These are phyloP conservation scores for Acanthamoeba castellanii DNA, from an alignment of 208 protist genomes.

Conservation along the genomic window DNA sequence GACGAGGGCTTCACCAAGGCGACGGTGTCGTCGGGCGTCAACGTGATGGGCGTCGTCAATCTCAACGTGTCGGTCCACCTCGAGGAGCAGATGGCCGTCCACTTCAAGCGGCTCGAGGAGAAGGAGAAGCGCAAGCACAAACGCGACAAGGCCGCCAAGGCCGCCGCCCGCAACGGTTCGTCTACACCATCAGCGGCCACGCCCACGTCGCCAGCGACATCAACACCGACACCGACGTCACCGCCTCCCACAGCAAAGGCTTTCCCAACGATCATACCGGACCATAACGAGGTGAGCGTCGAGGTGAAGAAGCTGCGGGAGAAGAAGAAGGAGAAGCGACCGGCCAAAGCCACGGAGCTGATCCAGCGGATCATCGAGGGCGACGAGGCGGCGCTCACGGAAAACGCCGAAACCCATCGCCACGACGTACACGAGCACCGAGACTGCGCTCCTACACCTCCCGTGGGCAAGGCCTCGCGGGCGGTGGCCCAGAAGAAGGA, in stretches of 20 bases:
- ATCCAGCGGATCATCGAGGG: background rate
- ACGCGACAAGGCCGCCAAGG: constrained; percentile 31
- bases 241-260: background rate
- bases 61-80: constrained; percentile 37
- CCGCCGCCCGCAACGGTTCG: background rate
- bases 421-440: background rate
- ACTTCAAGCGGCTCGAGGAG: constrained; percentile 35
- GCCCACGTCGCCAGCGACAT: background rate
- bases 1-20: constrained; percentile 55
- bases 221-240: background rate
- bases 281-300: background rate
- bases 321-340: constrained; percentile 24
- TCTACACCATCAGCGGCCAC: background rate
- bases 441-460: background rate
- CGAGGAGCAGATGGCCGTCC: constrained; percentile 37
- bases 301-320: background rate
- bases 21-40: constrained; percentile 20
- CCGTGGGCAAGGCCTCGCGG: background rate
- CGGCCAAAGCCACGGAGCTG: background rate
- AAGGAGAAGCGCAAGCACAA: constrained; percentile 34
- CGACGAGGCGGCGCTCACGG: background rate
- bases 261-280: background rate
- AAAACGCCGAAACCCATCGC: background rate
- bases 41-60: constrained; percentile 37
- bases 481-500: no score